Evolutionary conservation across 345 rosid species (phyloP).

Genomic region (Eucalyptus marginata): DNA sequence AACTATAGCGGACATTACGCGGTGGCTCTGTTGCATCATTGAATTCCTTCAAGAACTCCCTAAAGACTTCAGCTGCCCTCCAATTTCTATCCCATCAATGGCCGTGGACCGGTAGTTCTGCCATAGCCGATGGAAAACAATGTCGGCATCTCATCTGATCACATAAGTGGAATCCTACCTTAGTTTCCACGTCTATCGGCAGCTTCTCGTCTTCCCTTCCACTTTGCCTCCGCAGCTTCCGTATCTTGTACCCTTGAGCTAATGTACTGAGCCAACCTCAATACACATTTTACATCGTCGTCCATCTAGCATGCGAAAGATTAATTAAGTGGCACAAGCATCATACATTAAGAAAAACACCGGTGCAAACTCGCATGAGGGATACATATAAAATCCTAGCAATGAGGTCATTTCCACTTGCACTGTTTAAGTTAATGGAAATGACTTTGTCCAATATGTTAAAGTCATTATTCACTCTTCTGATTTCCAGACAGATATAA

Average conservation of each 20-base stretch:
- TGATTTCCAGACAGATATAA: neutral
- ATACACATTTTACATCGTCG: neutral
- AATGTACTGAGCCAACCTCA: neutral
- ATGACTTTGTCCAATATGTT: neutral
- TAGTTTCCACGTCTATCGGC: neutral
- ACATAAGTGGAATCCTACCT: neutral
- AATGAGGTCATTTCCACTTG: fast-evolving
- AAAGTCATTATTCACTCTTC: fast-evolving
- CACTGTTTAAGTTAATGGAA: neutral
- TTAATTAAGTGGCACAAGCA: neutral
- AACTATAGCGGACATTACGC: neutral
- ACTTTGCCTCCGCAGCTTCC: neutral
- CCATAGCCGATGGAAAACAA: neutral
- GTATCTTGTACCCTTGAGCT: neutral
- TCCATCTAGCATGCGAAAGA: neutral
- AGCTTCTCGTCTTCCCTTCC: neutral
- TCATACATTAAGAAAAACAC: neutral
- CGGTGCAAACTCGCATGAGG: neutral
- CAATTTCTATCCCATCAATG: neutral
- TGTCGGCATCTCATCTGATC: neutral
- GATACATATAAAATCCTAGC: neutral
- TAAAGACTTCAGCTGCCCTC: neutral
- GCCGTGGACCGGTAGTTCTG: neutral
- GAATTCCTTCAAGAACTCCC: neutral
- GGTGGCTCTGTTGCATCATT: neutral